Evolutionary conservation across 768 basidiomycete species (phyloP), one percentile per base, ranked within the genome.

Genomic region (Hygrophoropsis aurantiaca): DNA sequence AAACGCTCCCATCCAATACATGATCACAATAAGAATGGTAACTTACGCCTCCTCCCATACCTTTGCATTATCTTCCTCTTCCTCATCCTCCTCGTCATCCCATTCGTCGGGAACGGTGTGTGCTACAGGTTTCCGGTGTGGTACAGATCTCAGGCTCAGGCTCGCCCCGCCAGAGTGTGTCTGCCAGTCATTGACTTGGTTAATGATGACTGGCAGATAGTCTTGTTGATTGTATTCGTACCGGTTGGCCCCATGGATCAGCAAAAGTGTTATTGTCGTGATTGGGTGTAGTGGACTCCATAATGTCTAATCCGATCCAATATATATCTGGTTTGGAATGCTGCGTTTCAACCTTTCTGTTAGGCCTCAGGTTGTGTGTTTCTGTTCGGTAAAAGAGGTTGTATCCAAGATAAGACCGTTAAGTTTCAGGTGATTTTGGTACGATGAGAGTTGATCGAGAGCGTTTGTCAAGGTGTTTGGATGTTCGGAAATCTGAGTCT

Each of bases 21-120:
- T 51, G 53, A 46, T 52, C 51, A 44, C 52, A 49, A 15, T 40
- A 24, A 11, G 37, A 47, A 13, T n/a, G 18, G 13, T 21, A 26
- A 73, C 85, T 68, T 59, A 88, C 87, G 87, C 87, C 54, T 80
- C 74, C 49, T 82, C 76, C 87, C 87, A 89, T 42, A 88, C 70
- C 44, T 68, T 73, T 58, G 71, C 75, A 25, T 74, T 80, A 26
- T 64, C 70, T 33, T 69, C 68, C 34, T 75, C 67, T 7, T 60
- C 62, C 11, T 72, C 71, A 8, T 74, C 72, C 1, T 76, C 79
- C 0, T 77, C 75, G 2, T 77, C 75, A 8, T 85, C 84, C 84
- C 84, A 85, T 56, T 81, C 79, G 51, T 83, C 80, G 13, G 62
- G 65, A 18, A 74, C 66, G 23, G 23, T 40, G 37, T 47, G 40